Evolutionary conservation across 2,329 filamentous ascomycete species (phyloP).

Genomic region (Fusarium chlamydosporum): DNA sequence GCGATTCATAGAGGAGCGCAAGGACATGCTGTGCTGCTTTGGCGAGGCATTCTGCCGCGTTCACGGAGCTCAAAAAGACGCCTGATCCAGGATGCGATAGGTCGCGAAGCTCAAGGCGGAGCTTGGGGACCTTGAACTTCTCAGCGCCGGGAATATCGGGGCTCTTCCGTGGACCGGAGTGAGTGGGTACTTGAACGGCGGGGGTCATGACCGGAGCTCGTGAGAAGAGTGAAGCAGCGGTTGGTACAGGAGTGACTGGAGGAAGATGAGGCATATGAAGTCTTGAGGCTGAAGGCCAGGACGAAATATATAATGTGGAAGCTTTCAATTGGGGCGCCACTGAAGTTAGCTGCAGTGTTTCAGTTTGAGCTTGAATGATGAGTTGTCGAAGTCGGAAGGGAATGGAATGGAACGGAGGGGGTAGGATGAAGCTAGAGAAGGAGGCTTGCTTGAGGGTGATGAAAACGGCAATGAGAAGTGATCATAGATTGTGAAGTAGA

Average conservation of each 20-base stretch:
- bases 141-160: constrained; percentile 34
- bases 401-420: constrained; percentile 41
- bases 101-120: constrained; percentile 72
- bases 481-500: not conserved
- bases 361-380: not conserved
- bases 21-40: constrained; percentile 77
- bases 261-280: constrained; percentile 48
- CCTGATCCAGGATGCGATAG: constrained; percentile 71
- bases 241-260: constrained; percentile 43
- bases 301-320: not conserved
- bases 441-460: constrained; percentile 21
- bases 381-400: constrained; percentile 13
- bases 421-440: constrained; percentile 11
- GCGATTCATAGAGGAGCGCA: constrained; percentile 75
- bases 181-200: constrained; percentile 44
- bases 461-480: constrained; percentile 8
- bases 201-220: constrained; percentile 50
- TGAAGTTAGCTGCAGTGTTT: constrained; percentile 6
- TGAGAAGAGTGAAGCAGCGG: constrained; percentile 45
- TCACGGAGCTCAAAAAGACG: constrained; percentile 76
- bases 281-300: constrained; percentile 8
- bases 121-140: constrained; percentile 64
- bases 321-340: not conserved
- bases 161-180: constrained; percentile 33
- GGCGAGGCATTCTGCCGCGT: constrained; percentile 73